Evolutionary conservation across 108 stramenopile genomes (phyloP), one percentile per base, ranked within the genome.

Genomic region (Fragilariopsis cylindrus): DNA sequence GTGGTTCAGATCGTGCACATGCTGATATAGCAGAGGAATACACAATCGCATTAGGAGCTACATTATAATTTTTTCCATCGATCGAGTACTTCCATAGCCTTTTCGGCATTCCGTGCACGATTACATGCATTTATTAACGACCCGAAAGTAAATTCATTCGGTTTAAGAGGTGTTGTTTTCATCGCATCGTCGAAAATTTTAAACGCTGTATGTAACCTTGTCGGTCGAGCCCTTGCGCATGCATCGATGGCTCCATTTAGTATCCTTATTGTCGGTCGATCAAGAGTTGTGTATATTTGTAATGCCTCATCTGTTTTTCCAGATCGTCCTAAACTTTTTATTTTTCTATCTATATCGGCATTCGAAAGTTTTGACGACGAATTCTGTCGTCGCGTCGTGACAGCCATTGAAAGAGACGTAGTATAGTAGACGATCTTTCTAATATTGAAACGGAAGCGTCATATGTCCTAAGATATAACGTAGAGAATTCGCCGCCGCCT

Each of bases 101-200:
- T 18, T 7, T 68, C 77, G 18, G 78, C 77, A 60, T 87, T 79
- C 57, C 90, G 64, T 13, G 86, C 86, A 7, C 90, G 78, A 39
- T 90, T 88, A 72, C 84, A 91, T 5, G 78, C 86, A 47, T 84
- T 90, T 63, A 94, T 80, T 0, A 94, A 68, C 4, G 79, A 52
- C 3, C 93, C 93, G 71, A 94, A 91, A 13, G 93, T 94, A 69
- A 86, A 94, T 0, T 89, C 88, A 70, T 94, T 94, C 13, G 88
- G 90, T 72, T 50, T 64, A 50, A 73, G 18, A 9, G 44, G 47
- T 53, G 15, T n/a, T 15, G 52, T 15, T n/a, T 53, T 12, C n/a
- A 53, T 50, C 7, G 67, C 48, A 11, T 52, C 5, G 11, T 76
- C 68, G 39, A 85, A 79, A 48, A 91, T 60, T 47, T 86, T 63